Evolutionary conservation across 2,329 filamentous ascomycete genomes (phyloP).

Genomic region (Aspergillus piperis): DNA sequence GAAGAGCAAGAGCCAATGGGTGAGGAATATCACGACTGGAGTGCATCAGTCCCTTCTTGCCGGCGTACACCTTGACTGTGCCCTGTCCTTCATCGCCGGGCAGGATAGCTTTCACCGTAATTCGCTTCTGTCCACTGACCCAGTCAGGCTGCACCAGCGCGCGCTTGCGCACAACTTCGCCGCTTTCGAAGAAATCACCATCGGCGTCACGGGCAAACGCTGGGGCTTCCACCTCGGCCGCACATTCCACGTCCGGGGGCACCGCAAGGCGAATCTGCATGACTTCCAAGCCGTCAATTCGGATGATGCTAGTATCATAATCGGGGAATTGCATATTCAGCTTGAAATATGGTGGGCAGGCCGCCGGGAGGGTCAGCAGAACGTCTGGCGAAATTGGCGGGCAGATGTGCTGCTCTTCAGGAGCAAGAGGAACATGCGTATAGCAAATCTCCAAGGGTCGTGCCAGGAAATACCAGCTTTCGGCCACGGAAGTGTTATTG

Average conservation of each 20-base stretch:
- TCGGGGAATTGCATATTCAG: conserved; percentile 77
- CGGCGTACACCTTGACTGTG: conserved; percentile 86
- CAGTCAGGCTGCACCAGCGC: conserved; percentile 91
- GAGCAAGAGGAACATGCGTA: conserved; percentile 87
- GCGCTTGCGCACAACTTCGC: conserved; percentile 80
- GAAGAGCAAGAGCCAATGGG: conserved; percentile 83
- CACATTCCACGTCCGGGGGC: conserved; percentile 84
- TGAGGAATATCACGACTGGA: conserved; percentile 96
- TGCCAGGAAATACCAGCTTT: conserved; percentile 91
- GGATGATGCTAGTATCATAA: conserved; percentile 83
- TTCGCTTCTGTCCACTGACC: conserved; percentile 82
- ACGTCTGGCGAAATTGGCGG: conserved; percentile 84
- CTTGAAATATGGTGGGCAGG: conserved; percentile 85
- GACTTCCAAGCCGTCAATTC: conserved; percentile 90
- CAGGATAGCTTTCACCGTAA: conserved; percentile 87
- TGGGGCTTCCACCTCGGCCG: conserved; percentile 86
- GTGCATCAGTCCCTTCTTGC: conserved; percentile 94
- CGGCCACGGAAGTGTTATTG: conserved; percentile 67
- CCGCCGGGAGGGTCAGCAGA: conserved; percentile 80
- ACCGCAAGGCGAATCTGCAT: conserved; percentile 86
- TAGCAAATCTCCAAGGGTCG: conserved; percentile 89
- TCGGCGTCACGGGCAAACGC: conserved; percentile 79
- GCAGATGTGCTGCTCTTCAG: conserved; percentile 88
- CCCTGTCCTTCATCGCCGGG: conserved; percentile 90
- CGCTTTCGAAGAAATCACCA: conserved; percentile 90